Conservation (phyloP, 495 filamentous ascomycete species). For the Trichoderma asperelloides region DNA sequence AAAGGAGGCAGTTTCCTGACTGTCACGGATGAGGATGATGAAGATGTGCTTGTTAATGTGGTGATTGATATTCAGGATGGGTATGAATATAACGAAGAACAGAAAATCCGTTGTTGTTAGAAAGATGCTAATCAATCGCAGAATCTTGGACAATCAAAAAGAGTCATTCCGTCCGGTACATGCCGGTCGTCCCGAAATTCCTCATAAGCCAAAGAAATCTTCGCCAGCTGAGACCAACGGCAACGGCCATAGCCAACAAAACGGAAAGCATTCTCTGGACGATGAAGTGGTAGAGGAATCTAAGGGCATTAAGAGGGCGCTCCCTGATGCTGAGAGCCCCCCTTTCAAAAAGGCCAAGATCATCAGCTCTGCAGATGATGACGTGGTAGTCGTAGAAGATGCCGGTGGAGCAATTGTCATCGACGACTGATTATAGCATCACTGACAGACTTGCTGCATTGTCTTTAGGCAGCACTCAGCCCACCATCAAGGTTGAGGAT, state of each 20-base stretch:
- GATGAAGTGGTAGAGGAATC: constrained; percentile 15
- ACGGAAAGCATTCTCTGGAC: constrained; percentile 21
- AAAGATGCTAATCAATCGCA: not conserved
- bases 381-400: constrained; percentile 42
- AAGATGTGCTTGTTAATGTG: constrained; percentile 73
- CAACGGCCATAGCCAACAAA: constrained; percentile 12
- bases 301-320: constrained; percentile 28
- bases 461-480: constrained; percentile 51
- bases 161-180: not conserved
- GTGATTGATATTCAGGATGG: constrained; percentile 53
- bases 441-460: not conserved
- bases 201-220: constrained; percentile 33
- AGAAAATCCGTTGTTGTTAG: not conserved
- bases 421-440: constrained; percentile 47
- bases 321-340: constrained; percentile 23
- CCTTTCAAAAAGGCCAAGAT: constrained; percentile 37
- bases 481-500: constrained; percentile 82
- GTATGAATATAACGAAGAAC: constrained; percentile 23
- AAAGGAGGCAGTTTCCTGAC: constrained; percentile 70
- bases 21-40: constrained; percentile 74
- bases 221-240: constrained; percentile 26
- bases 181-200: constrained; percentile 32
- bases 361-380: constrained; percentile 22
- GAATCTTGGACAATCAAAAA: not conserved
- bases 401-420: constrained; percentile 70